phyloP scores from a whole-genome alignment of 176 grass and related monocot genomes.

The Phoenix dactylifera region DNA sequence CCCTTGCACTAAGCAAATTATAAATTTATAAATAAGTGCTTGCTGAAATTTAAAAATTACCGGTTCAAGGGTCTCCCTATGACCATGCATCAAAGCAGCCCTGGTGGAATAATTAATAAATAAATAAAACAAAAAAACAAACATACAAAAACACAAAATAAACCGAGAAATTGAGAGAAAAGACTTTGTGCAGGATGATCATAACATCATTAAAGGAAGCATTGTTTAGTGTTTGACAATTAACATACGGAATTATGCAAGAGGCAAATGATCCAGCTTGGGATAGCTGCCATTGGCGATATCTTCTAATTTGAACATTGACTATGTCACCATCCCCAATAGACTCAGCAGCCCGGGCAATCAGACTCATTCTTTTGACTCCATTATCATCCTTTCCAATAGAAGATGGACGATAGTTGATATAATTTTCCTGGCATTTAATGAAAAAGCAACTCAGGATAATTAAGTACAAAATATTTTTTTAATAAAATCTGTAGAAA shows the following conservation, averaged over 20 bases:
- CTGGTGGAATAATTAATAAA: slow-evolving; percentile 36
- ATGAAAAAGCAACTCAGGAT: slow-evolving; percentile 3
- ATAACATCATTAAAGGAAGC: slow-evolving; percentile 4
- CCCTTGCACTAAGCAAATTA: too few relatives aligned
- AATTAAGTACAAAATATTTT: too few relatives aligned
- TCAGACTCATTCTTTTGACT: slow-evolving; percentile 85
- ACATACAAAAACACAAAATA: slow-evolving; percentile 5
- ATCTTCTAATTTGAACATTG: slow-evolving; percentile 98
- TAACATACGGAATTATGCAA: slow-evolving; percentile 81
- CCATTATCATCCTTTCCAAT: slow-evolving; percentile 85
- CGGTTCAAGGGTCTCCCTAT: slow-evolving; percentile 76
- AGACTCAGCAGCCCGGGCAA: slow-evolving; percentile 76
- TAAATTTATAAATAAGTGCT: slow-evolving; percentile 4
- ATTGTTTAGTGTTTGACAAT: slow-evolving; percentile 13
- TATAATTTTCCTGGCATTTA: slow-evolving; percentile 78
- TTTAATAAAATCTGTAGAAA: too few relatives aligned
- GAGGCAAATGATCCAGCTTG: slow-evolving; percentile 93
- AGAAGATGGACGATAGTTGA: slow-evolving; percentile 81
- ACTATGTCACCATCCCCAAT: slow-evolving; percentile 84
- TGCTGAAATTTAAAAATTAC: slow-evolving; percentile 19
- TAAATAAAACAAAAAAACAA: background rate
- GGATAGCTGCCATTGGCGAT: slow-evolving; percentile 91
- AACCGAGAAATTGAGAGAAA: background rate
- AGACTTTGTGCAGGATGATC: background rate
- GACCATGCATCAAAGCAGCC: slow-evolving; percentile 85